Evolutionary conservation across 306 rosid genomes (phyloP), one percentile per base, ranked within the genome.

Genomic region (Abrus precatorius): DNA sequence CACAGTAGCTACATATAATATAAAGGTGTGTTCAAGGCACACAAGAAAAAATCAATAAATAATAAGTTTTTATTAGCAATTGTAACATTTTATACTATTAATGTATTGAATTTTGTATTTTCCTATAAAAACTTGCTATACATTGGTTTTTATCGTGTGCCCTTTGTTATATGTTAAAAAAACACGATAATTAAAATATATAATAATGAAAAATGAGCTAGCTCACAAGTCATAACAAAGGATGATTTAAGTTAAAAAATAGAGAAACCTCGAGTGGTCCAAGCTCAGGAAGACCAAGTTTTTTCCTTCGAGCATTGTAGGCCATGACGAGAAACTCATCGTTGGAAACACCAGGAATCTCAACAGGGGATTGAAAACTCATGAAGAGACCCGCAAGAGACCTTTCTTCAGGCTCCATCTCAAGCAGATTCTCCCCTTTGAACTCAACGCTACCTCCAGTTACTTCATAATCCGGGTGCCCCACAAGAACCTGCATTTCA

Each of bases 321-420:
- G 98, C 99, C 99, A 95, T 95, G 33, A 81, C 83, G 10, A 95
- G 90, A 87, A 95, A 95, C 74, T 93, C 89, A 38, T 91, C 88
- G 81, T 91, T 95, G 53, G 94, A 89, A 70, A 95, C 99, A 59
- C 99, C 99, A 0, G 99, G 99, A 30, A 95, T 93, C 72, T 85
- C 98, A 62, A 95, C 84, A 3, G 99, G 99, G 28, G 97, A 84
- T 77, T 95, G 99, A 77, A 95, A 95, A 83, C 98, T 93, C 99
- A 95, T 95, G 77, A 95, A 95, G 74, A 95, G 91, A 3, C 99
- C 99, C 0, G 94, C 86, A 53, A 93, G 92, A 0, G 99, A 87
- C 83, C 99, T 85, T 55, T 93, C 93, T 72, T 93, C 99, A 0
- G 97, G 94, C 73, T 86, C 96, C 97, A 93, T 89, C 6, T 91